phyloP scores from a whole-genome alignment of 208 protist species.

The Perkinsela sp. region DNA sequence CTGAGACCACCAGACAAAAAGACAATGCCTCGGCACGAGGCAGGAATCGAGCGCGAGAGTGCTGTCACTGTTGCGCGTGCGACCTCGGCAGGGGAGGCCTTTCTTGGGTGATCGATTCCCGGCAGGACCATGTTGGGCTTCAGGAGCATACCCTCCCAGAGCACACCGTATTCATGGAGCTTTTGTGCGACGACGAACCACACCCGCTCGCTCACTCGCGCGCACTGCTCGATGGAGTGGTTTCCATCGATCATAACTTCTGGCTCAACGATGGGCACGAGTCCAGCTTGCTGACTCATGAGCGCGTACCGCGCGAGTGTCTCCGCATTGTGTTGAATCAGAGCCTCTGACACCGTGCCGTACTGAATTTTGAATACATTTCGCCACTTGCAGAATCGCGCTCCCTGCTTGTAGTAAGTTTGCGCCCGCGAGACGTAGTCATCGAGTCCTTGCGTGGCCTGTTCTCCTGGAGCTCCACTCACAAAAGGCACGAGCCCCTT shows the following conservation, averaged over 20 bases:
- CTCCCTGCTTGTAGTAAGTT: conserved; percentile 76
- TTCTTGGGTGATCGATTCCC: conserved; percentile 31
- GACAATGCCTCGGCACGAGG: conserved; percentile 68
- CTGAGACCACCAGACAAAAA: conserved; percentile 85
- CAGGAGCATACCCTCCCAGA: conserved; percentile 74
- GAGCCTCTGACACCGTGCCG: conserved; percentile 43
- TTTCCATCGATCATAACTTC: conserved; percentile 81
- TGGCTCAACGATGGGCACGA: conserved; percentile 89
- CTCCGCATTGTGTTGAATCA: conserved; percentile 68
- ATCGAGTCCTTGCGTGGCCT: conserved; percentile 76
- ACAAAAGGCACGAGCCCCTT: conserved; percentile 33
- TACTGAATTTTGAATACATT: conserved; percentile 73
- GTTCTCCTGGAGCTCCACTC: conserved; percentile 59
- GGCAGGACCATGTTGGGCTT: conserved; percentile 90
- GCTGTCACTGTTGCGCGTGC: conserved; percentile 52
- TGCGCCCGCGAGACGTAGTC: conserved; percentile 47
- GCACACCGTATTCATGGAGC: conserved; percentile 70
- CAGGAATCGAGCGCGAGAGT: conserved; percentile 66
- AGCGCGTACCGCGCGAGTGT: conserved; percentile 73
- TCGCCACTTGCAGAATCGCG: conserved; percentile 88
- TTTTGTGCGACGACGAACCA: conserved; percentile 30
- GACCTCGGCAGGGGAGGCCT: conserved; percentile 37
- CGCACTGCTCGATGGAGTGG: conserved; percentile 61
- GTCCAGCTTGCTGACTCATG: conserved; percentile 75
- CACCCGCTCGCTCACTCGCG: conserved; percentile 47